Evolutionary conservation across 495 filamentous ascomycete genomes (phyloP).

Genomic region (Penicillium samsonianum): DNA sequence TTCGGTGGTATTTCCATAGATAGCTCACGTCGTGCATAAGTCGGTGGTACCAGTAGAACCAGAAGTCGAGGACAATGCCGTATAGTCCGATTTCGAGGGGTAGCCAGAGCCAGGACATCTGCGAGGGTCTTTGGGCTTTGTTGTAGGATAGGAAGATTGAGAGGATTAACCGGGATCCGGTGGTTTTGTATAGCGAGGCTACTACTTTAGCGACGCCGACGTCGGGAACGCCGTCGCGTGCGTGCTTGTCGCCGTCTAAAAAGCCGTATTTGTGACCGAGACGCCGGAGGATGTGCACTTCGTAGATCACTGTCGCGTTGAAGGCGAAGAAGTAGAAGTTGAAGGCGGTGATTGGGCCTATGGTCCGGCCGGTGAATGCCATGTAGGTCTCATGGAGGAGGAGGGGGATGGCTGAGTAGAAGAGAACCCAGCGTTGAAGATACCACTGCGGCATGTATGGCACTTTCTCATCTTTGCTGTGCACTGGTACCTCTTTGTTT

Average conservation of each 20-base stretch:
- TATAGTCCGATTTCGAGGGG: constrained; percentile 43
- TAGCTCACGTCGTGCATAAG: constrained; percentile 44
- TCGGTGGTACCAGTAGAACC: constrained; percentile 50
- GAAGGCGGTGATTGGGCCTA: constrained; percentile 36
- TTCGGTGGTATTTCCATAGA: constrained; percentile 47
- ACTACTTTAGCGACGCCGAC: constrained; percentile 34
- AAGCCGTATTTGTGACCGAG: constrained; percentile 35
- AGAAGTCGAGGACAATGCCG: constrained; percentile 47
- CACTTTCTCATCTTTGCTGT: constrained; percentile 40
- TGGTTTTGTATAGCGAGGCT: constrained; percentile 34
- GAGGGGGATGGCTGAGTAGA: constrained; percentile 40
- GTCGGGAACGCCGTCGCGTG: constrained; percentile 35
- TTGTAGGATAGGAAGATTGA: constrained; percentile 32
- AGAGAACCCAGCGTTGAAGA: constrained; percentile 41
- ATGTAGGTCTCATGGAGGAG: constrained; percentile 39
- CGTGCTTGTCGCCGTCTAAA: constrained; percentile 36
- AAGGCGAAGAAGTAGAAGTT: constrained; percentile 41
- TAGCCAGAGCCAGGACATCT: constrained; percentile 53
- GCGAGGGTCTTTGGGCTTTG: constrained; percentile 19
- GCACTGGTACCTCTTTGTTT: constrained; percentile 38
- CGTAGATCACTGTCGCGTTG: constrained; percentile 39
- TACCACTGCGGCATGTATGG: constrained; percentile 43
- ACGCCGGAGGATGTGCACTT: constrained; percentile 35
- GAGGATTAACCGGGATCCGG: constrained; percentile 34
- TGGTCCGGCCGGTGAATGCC: constrained; percentile 30